Evolutionary conservation across 352 stramenopile genomes (phyloP).

Genomic region (Pythium plurisporium): DNA sequence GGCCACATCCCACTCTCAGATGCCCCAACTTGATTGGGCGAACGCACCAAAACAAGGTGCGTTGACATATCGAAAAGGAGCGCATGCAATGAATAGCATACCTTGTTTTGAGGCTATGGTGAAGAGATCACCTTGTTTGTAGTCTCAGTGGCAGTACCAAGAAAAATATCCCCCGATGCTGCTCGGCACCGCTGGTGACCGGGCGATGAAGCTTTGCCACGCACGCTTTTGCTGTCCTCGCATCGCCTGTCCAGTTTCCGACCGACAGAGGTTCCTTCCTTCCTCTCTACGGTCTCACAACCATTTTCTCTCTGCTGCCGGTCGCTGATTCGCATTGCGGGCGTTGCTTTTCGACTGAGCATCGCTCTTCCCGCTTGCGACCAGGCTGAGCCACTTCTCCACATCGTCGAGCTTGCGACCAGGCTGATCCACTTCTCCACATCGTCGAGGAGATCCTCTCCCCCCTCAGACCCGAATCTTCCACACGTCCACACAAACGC

Average conservation of each 20-base stretch:
- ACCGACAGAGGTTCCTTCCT: not conserved
- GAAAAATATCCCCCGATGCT: not conserved
- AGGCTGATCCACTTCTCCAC: not conserved
- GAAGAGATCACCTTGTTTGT: not conserved
- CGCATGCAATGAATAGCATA: not conserved
- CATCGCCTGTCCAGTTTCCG: not conserved
- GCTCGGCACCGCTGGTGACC: not conserved
- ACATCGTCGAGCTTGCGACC: not conserved
- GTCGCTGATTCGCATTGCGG: not conserved
- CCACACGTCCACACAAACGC: not conserved
- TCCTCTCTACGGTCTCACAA: conserved; percentile 4
- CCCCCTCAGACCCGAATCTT: not conserved
- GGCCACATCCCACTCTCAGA: conserved; percentile 2
- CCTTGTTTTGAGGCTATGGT: not conserved
- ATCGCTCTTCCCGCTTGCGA: not conserved
- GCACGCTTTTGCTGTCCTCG: not conserved
- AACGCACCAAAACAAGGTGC: not conserved
- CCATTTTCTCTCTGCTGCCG: conserved; percentile 1
- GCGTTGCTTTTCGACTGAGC: not conserved
- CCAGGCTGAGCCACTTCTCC: not conserved
- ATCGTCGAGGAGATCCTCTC: not conserved
- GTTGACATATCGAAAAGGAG: not conserved
- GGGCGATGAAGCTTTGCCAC: not conserved
- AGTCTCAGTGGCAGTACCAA: not conserved
- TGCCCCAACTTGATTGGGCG: too few relatives aligned